Base-by-base conservation (phyloP, 441 rosid genomes). In the Raphanus hybrid region DNA sequence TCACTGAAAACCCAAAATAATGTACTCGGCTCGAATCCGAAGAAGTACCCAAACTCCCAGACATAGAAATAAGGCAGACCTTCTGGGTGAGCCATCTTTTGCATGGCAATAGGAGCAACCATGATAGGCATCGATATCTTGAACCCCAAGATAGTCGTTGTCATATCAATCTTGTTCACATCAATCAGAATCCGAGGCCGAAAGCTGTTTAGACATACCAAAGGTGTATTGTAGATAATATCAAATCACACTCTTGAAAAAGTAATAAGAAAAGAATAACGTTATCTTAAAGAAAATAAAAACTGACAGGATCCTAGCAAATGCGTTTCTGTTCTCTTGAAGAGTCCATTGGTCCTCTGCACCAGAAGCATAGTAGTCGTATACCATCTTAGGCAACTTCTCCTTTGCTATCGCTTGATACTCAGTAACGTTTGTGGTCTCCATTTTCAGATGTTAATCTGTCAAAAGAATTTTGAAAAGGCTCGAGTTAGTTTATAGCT, bases 61-160 rank as follows among this genome's bases (percentile, higher is more conserved):
- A 11, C 48, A 4, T 41, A 41, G 48, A 41, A 41, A 41, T 41
- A 41, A 9, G 48, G 1, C 48, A 3, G n/a, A 93, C 99, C 99
- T 68, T 93, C 97, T 27, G 97, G 99, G 75, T 96, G 99, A 80
- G 99, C 99, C 99, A 96, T 93, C 85, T 93, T 96, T 88, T 93
- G 97, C 85, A 93, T 80, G 70, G 97, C 98, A 37, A 93, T 86
- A 26, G 99, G 99, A 82, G 99, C 99, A 86, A 96, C 84, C 99
- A 96, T 90, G 83, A 96, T 91, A 2, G 98, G 99, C 97, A 93
- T 92, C 7, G 98, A 91, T 84, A 93, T 87, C 62, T 93, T 92
- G 89, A 90, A 92, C 20, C 99, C 98, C 86, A 96, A 76, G 62
- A 96, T 83, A 8, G 94, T 91, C 41, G 97, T 90, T 59, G 90